These are phyloP conservation scores for Pseudoperonospora humuli DNA, from an alignment of 352 stramenopile genomes.

Conservation along the genomic window DNA sequence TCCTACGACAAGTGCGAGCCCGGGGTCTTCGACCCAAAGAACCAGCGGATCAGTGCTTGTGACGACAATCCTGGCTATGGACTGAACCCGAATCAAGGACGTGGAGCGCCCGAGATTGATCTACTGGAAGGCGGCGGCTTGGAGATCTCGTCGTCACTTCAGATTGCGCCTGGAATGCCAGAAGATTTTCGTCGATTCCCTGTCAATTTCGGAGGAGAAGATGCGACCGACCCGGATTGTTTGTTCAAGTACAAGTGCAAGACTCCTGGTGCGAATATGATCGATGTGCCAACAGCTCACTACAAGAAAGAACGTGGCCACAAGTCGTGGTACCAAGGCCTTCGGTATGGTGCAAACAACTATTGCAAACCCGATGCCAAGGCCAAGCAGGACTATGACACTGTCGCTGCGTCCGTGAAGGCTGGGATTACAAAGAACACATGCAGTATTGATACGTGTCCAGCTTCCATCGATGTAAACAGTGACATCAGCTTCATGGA, in stretches of 20 bases:
- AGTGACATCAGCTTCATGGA: conserved; percentile 37
- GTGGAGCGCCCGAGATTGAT: conserved; percentile 92
- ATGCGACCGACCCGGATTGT: conserved; percentile 31
- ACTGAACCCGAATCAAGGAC: conserved; percentile 72
- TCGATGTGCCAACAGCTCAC: conserved; percentile 35
- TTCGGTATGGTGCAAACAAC: conserved; percentile 45
- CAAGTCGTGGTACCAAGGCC: conserved; percentile 51
- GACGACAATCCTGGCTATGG: conserved; percentile 86
- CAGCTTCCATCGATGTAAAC: conserved; percentile 45
- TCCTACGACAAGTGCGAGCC: conserved; percentile 90
- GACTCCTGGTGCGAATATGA: conserved; percentile 42
- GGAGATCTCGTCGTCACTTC: conserved; percentile 81
- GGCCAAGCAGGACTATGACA: conserved; percentile 35
- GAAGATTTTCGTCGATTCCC: conserved; percentile 49
- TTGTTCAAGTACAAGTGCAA: conserved; percentile 45
- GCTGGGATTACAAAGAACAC: conserved; percentile 41
- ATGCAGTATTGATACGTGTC: conserved; percentile 36
- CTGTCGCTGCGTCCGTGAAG: conserved; percentile 37
- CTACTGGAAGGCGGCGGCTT: conserved; percentile 81
- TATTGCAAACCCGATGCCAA: conserved; percentile 29
- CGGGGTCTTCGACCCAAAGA: conserved; percentile 32
- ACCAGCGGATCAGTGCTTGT: conserved; percentile 85
- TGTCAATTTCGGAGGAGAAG: conserved; percentile 16
- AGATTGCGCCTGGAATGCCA: conserved; percentile 77
- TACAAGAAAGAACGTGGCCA: conserved; percentile 33